Conservation (phyloP, 2,329 filamentous ascomycete genomes). For the Penicillium griseofulvum region DNA sequence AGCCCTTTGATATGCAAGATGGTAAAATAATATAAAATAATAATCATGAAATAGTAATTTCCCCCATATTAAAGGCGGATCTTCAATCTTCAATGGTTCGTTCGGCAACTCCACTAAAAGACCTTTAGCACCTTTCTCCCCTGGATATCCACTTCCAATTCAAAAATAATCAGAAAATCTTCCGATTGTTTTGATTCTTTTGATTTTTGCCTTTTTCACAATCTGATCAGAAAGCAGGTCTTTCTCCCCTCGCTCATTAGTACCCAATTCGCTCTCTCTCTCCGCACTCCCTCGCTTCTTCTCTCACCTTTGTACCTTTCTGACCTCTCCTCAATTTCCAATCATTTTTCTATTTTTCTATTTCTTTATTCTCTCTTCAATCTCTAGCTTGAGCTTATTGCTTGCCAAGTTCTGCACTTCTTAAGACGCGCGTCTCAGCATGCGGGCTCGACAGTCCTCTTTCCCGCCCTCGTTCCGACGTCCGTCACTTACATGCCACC, state of each 20-base stretch:
- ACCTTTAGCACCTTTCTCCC: background rate
- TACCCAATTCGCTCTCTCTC: background rate
- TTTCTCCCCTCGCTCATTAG: constrained; percentile 8
- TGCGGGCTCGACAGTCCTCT: constrained; percentile 34
- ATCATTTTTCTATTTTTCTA: background rate
- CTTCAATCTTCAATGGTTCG: constrained; percentile 1
- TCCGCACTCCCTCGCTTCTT: constrained; percentile 4
- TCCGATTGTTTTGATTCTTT: constrained; percentile 3
- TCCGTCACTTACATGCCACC: constrained; percentile 26
- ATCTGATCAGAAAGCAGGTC: constrained; percentile 12
- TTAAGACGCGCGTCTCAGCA: constrained; percentile 34
- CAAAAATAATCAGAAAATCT: constrained; percentile 11
- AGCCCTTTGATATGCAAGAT: background rate
- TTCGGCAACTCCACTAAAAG: background rate
- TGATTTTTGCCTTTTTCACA: background rate
- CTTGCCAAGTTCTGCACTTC: constrained; percentile 10
- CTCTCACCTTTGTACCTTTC: background rate
- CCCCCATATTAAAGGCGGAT: constrained; percentile 5
- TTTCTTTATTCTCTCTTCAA: background rate
- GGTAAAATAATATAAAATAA: background rate
- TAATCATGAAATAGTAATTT: background rate
- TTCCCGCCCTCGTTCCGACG: constrained; percentile 30
- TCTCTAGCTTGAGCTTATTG: background rate
- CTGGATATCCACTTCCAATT: constrained; percentile 8
- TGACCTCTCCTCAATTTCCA: background rate